Base-by-base conservation (phyloP, 208 protist genomes). In the Trypanosoma conorhini region DNA sequence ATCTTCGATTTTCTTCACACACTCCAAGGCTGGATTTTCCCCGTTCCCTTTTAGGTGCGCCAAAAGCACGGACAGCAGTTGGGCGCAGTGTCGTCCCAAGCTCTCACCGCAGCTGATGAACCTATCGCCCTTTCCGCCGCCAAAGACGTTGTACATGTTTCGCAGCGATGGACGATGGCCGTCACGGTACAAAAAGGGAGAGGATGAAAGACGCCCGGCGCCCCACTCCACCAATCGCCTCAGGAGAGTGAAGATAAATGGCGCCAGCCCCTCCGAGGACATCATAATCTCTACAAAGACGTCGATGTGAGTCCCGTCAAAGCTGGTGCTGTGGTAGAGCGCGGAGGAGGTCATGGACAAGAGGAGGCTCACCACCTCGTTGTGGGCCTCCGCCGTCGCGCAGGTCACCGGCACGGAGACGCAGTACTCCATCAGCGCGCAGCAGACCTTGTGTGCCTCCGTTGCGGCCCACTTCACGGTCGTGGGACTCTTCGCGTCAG, bases 281-380 rank as follows among this genome's bases (percentile, higher is more conserved):
- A 96, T 74, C 22, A 93, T 87, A 56, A 88, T 74, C 62, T 92
- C 86, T 54, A 83, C 91, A 62, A 93, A 96, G 22, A 91, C 51
- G 67, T 96, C 90, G 55, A 89, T 85, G n/a, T 66, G 50, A 15
- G 67, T 70, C 62, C 91, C 77, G 28, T 74, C 51, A 22, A 83
- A 82, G 19, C 69, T 63, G 12, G 80, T 88, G 57, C 58, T 74
- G 79, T 96, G 90, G 55, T 93, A 87, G 57, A 96, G 78, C 22
- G 87, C 82, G 46, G 87, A 84, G 24, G 87, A 89, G 33, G 71
- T 91, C 81, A 93, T 81, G n/a, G 82, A 91, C 5, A 93, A 72
- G 26, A 96, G 76, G 46, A 96, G 72, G 12, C 73, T 81, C 28
- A 85, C 60, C 31, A 88, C 82, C 22, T 77, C 77, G 21, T 72